These are phyloP conservation scores for Chlorophyllum brunneum DNA, from an alignment of 768 basidiomycete species.

Conservation along the genomic window DNA sequence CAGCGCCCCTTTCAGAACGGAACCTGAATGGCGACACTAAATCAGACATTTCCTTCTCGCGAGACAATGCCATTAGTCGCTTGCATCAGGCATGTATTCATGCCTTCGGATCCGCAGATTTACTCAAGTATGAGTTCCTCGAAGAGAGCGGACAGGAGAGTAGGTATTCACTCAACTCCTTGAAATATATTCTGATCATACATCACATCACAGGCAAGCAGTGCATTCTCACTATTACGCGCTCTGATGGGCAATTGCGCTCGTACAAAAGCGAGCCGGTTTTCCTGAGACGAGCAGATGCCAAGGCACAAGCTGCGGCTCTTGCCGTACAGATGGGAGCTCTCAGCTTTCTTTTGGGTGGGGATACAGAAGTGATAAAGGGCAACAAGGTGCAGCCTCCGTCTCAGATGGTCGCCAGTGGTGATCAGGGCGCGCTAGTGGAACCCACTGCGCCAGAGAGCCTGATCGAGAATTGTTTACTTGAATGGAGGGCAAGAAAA, in stretches of 20 bases:
- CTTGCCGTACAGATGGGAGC: conserved; percentile 59
- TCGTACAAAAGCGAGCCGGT: conserved; percentile 49
- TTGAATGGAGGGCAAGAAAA: conserved; percentile 48
- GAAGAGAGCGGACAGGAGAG: conserved; percentile 9
- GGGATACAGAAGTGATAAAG: conserved; percentile 33
- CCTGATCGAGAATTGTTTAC: conserved; percentile 51
- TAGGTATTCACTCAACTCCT: background rate
- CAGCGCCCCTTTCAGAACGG: conserved; percentile 5
- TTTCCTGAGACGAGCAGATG: conserved; percentile 46
- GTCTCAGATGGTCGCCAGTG: conserved; percentile 27
- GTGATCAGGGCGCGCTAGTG: conserved; percentile 15
- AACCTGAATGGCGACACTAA: conserved; percentile 3
- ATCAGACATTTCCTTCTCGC: background rate
- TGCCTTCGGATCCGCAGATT: conserved; percentile 1
- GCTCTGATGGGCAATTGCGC: conserved; percentile 45
- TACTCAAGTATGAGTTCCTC: conserved; percentile 6
- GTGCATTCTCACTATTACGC: conserved; percentile 59
- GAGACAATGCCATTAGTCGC: conserved; percentile 9
- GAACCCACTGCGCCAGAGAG: conserved; percentile 23
- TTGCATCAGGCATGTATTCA: conserved; percentile 6
- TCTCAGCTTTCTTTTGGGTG: conserved; percentile 50
- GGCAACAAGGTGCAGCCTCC: conserved; percentile 27
- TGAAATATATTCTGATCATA: conserved; percentile 18
- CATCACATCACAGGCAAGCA: conserved; percentile 39
- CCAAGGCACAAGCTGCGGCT: conserved; percentile 47